phyloP scores from a whole-genome alignment of 257 asterid species.

The Cruciata laevipes region DNA sequence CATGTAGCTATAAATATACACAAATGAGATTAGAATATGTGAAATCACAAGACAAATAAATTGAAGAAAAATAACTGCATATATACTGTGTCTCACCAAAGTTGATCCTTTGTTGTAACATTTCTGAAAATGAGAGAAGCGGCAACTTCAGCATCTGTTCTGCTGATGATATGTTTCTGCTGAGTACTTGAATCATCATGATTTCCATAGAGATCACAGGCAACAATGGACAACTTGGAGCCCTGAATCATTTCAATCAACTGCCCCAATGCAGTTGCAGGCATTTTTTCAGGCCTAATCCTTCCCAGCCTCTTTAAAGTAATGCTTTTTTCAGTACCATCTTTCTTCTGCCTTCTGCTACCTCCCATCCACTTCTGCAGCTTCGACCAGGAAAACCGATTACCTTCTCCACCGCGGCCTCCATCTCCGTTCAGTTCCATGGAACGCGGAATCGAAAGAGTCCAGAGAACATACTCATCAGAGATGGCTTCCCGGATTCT shows the following conservation, averaged over 20 bases:
- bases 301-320: background rate
- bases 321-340: background rate
- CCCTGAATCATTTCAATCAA: conserved; percentile 15
- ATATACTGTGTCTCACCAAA: conserved; percentile 4
- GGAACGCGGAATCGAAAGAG: background rate
- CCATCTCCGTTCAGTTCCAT: background rate
- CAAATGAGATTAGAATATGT: background rate
- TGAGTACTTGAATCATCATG: background rate
- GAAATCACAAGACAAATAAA: background rate
- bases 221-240: conserved; percentile 12
- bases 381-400: background rate
- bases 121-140: conserved; percentile 21
- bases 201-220: conserved; percentile 7
- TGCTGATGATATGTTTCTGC: conserved; percentile 17
- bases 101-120: conserved; percentile 8
- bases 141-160: background rate
- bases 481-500: background rate
- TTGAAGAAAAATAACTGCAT: background rate
- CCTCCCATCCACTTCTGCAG: background rate
- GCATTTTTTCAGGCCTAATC: background rate
- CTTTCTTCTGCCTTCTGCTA: background rate
- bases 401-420: background rate
- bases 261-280: conserved; percentile 18
- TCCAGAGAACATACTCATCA: background rate
- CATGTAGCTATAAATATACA: conserved; percentile 14